A percentile compares a stretch with the other conserved stretches of the same genome.
Evolutionary conservation across 192 early-diverging fungal genomes (phyloP).

Genomic region (Piromyces sp.): DNA sequence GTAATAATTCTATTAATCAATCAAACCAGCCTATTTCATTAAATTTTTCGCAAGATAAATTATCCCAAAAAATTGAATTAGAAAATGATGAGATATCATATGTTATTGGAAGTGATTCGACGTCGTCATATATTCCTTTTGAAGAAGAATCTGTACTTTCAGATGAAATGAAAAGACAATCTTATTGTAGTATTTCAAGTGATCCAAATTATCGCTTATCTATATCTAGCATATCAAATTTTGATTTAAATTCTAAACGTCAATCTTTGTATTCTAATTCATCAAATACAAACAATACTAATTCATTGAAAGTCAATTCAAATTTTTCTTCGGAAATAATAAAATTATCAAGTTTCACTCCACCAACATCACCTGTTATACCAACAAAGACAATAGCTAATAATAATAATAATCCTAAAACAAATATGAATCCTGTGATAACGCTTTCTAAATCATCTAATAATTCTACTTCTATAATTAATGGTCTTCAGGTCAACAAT

Average conservation of each 20-base stretch:
- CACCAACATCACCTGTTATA: background rate
- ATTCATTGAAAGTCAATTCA: background rate
- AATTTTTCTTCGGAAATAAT: background rate
- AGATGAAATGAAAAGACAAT: background rate
- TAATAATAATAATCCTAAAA: background rate
- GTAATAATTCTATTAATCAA: background rate
- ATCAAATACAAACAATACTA: background rate
- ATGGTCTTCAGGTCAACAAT: too few species aligned
- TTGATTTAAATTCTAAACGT: background rate
- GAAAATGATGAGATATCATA: background rate
- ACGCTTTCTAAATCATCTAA: too few species aligned
- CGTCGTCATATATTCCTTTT: background rate
- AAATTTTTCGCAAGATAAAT: background rate
- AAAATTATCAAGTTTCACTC: background rate
- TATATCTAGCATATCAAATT: background rate
- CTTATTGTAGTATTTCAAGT: background rate
- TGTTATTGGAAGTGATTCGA: background rate
- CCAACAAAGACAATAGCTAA: background rate
- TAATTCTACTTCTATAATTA: too few species aligned
- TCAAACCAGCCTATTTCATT: too few species aligned
- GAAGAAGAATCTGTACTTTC: background rate
- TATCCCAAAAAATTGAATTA: background rate
- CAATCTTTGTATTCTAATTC: background rate
- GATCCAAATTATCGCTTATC: background rate
- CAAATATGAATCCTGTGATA: background rate